Percentiles rank a stretch among this genome's conserved stretches.
Evolutionary conservation across 2,329 filamentous ascomycete species (phyloP).

Genomic region (Penicillium frequentans): DNA sequence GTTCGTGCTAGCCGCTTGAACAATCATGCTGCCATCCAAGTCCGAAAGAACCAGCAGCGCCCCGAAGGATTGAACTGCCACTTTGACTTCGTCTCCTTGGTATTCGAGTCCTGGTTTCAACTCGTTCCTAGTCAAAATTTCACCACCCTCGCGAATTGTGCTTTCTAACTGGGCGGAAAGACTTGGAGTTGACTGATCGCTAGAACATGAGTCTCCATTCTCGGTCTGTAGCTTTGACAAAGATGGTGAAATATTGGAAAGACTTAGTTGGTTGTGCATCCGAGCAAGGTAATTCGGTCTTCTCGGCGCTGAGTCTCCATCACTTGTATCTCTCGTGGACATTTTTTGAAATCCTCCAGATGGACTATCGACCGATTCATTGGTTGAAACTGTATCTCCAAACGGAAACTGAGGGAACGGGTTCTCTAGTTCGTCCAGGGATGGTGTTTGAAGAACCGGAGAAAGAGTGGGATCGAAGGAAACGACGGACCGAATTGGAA

Average conservation of each 20-base stretch:
- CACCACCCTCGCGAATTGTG: neutral
- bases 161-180: neutral
- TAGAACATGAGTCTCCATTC: neutral
- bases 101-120: conserved; percentile 4
- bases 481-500: conserved; percentile 74
- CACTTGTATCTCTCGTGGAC: neutral
- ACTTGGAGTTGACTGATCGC: neutral
- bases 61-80: conserved; percentile 76
- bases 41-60: conserved; percentile 72
- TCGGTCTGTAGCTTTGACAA: conserved; percentile 1
- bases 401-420: conserved; percentile 22
- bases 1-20: conserved; percentile 77
- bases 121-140: conserved; percentile 5
- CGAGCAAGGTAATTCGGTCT: neutral
- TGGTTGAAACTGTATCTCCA: conserved; percentile 7
- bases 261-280: conserved; percentile 6
- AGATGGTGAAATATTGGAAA: neutral
- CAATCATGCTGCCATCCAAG: conserved; percentile 61
- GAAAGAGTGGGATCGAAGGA: conserved; percentile 60
- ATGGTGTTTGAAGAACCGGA: conserved; percentile 25
- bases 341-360: neutral
- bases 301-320: neutral
- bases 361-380: conserved; percentile 1
- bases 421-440: conserved; percentile 21
- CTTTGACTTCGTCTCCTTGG: conserved; percentile 60